Evolutionary conservation across 106 monocot species (phyloP), one percentile per base, ranked within the genome.

Genomic region (Gastrodia elata): DNA sequence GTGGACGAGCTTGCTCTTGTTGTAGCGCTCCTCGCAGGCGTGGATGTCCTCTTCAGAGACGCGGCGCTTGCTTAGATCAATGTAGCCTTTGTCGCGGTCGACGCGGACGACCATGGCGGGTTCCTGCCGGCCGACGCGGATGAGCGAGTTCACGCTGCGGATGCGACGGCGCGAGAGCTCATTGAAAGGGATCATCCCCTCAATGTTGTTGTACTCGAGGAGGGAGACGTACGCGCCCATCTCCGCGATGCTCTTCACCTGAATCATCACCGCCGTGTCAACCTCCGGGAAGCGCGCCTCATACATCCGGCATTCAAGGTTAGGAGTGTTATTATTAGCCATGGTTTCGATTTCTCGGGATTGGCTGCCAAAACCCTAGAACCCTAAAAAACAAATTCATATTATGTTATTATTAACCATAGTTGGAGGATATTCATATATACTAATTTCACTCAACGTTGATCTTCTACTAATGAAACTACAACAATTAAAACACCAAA

Each of bases 101-200:
- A 93, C 92, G 34, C 97, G 86, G 79, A 97, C 86, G 32, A 97
- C 89, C 89, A 90, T 90, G 40, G 86, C 84, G 34, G 89, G 89
- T 59, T 90, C 86, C 82, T 86, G 89, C 38, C 89, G 81, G 30
- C 89, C 89, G 1, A 90, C 84, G 74, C 82, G 84, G 77, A 90
- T 86, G 70, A 97, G 86, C 43, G 83, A 83, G 77, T 81, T 80
- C 35, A 97, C 84, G 77, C 81, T 83, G 52, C 97, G 87, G 82
- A 97, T 97, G n/a, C 97, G 97, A 55, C 97, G 92, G 78, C 97
- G 92, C 70, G 92, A 93, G 43, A 97, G 93, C 81, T 97, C 97
- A 65, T 92, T 90, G 81, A 97, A 97, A 75, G 93, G 90, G 72
- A 97, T 90, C 97, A 97, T 97, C 35, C 97, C 97, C 83, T 93